Evolutionary conservation across 495 filamentous ascomycete genomes (phyloP), one percentile per base, ranked within the genome.

Genomic region (Xylaria acuta): DNA sequence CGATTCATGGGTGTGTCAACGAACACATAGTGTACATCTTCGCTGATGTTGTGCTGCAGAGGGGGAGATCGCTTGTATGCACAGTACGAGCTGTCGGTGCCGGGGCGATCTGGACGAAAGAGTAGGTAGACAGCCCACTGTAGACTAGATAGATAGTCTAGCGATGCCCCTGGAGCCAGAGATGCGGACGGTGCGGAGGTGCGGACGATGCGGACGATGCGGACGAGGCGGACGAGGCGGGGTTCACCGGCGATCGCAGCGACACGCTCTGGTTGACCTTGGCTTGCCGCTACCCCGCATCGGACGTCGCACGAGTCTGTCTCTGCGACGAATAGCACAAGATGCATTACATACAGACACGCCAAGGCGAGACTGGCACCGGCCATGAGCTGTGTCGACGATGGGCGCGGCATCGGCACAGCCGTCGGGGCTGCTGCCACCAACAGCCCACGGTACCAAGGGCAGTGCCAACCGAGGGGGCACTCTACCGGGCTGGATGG

Each of bases 251-350:
- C 53, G 53, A 56, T 56, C 18, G 5, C 49, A 53, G 49, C 22
- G 22, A 53, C 49, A 47, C 41, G n/a, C 6, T 53, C 22, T 53
- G 1, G 27, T 27, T 53, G 49, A 53, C 9, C 49, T 53, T 63
- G 59, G 30, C 27, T 25, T 40, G 22, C 60, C 34, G 30, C 22
- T 64, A 64, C 62, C 62, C 62, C 62, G 41, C 62, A 43, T 64
- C 14, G 1, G 25, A 27, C 41, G 27, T 32, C 22, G 25, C 22
- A 30, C 40, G 20, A 47, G 14, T 22, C 5, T 64, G 34, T 45
- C 62, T 22, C 22, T 25, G 12, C 40, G 41, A 34, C 62, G 62
- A 64, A 64, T 64, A 32, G 62, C 62, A 49, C 40, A 1, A 47
- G 9, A 6, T 18, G 7, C 16, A 64, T 64, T 64, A 64, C 40